Evolutionary conservation across 169 alveolate genomes (phyloP), one percentile per base, ranked within the genome.

Genomic region (Pseudocohnilembus persalinus): DNA sequence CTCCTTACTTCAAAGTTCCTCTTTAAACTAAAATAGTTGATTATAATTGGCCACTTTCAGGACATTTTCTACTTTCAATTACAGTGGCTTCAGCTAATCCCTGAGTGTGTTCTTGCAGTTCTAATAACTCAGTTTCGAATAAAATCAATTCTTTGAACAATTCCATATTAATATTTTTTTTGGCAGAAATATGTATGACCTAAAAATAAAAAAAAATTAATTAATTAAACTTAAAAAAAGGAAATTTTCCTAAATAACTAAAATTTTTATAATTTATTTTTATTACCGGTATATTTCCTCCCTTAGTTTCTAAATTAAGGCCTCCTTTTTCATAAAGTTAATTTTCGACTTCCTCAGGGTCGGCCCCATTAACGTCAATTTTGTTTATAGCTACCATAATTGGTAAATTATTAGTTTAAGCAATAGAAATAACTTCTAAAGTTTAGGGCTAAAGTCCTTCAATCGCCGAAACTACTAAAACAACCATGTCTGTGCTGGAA

Each of bases 391-490:
- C 99, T n/a, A 97, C 96, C 11, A 97, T 91, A 29, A 91, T 86
- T 49, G 98, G 98, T 27, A 95, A 90, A 49, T 92, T 80, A 32
- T 85, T 83, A 73, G 88, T 77, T 81, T 92, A 83, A 20, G 97
- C 96, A 33, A 96, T 83, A 63, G 97, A 92, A 15, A 97, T 91
- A 63, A 96, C 96, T 93, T 98, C 99, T 24, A 95, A 84, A 0
- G 99, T 97, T 95, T 97, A 97, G 73, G 98, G 98, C 97, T 97
- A 96, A 28, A 98, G 91, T 77, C 99, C 99, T 91, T 98, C 99
- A 88, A 96, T 97, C n/a, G 98, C 97, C 29, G 99, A 96, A 29
- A 98, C 97, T 76, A 98, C 99, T 88, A 98, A 90, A 72, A 98
- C 93, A 28, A 98, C 96, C 74, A 97, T 90, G 90, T 98, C 99